phyloP scores from a whole-genome alignment of 2,329 filamentous ascomycete species.

The Cladophialophora chaetospira region DNA sequence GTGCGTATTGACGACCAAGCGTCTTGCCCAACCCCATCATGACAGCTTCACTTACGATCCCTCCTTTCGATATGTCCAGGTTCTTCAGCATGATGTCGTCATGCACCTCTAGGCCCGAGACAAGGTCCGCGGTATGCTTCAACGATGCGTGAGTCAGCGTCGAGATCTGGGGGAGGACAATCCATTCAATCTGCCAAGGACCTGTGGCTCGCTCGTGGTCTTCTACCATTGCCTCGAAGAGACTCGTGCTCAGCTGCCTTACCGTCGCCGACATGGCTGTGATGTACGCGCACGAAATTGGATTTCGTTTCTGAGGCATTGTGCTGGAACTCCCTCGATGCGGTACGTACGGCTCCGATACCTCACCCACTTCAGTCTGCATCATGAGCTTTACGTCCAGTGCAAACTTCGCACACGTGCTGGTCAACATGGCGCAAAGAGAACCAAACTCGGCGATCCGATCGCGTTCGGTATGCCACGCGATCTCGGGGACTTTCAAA shows the following conservation, averaged over 20 bases:
- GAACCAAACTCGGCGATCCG: slow-evolving; percentile 31
- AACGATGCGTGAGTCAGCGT: slow-evolving; percentile 56
- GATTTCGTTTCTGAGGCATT: slow-evolving; percentile 63
- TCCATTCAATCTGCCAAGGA: slow-evolving; percentile 63
- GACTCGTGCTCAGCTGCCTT: slow-evolving; percentile 54
- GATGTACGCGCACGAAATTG: slow-evolving; percentile 60
- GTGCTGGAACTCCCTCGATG: slow-evolving; percentile 58
- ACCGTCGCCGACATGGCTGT: slow-evolving; percentile 57
- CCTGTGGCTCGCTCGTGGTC: slow-evolving; percentile 62
- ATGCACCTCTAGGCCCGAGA: slow-evolving; percentile 56
- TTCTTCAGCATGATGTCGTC: slow-evolving; percentile 54
- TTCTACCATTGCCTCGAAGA: slow-evolving; percentile 59
- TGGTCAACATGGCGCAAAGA: slow-evolving; percentile 29
- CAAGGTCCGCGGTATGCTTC: slow-evolving; percentile 56
- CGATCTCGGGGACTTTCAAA: slow-evolving; percentile 29
- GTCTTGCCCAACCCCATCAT: slow-evolving; percentile 60
- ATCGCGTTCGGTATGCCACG: slow-evolving; percentile 33
- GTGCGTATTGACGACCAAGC: slow-evolving; percentile 57
- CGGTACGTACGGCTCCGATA: slow-evolving; percentile 58
- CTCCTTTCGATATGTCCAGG: slow-evolving; percentile 53
- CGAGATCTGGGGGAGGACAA: slow-evolving; percentile 57
- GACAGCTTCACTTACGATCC: slow-evolving; percentile 61
- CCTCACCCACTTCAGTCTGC: slow-evolving; percentile 58
- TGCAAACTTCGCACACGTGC: slow-evolving; percentile 50
- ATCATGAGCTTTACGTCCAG: slow-evolving; percentile 61